phyloP scores from a whole-genome alignment of 805 yeast species.

The Cyberlindnera sargentensis region DNA sequence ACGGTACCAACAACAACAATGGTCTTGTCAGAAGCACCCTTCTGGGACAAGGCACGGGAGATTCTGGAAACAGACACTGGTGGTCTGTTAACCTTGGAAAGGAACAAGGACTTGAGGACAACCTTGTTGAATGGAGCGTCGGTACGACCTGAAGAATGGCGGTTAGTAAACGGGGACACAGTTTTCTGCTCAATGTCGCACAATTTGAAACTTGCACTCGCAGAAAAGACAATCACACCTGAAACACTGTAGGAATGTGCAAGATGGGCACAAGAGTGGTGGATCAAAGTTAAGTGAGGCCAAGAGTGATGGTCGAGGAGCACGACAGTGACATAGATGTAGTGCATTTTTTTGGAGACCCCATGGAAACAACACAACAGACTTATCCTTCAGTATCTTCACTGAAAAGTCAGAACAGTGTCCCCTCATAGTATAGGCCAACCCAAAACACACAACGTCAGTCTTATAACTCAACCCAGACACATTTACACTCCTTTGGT shows the following conservation, averaged over 20 bases:
- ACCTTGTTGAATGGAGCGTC: conserved; percentile 99
- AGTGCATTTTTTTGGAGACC: too few relatives aligned
- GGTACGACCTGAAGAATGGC: conserved; percentile 71
- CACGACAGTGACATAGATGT: not conserved
- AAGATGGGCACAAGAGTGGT: not conserved
- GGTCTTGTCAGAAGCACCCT: conserved; percentile 84
- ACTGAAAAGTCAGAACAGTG: conserved; percentile 12
- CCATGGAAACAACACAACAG: not conserved
- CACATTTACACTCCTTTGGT: not conserved
- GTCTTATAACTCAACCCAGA: not conserved
- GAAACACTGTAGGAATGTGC: too few relatives aligned
- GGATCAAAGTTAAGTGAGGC: not conserved
- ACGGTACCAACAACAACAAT: conserved; percentile 99
- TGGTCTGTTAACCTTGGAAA: conserved; percentile 99
- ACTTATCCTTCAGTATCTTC: conserved; percentile 19
- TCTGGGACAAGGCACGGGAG: conserved; percentile 72
- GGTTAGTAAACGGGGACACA: conserved; percentile 28
- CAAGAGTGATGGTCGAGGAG: not conserved
- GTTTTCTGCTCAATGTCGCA: conserved; percentile 44
- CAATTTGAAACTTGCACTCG: conserved; percentile 31
- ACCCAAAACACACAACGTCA: too few relatives aligned
- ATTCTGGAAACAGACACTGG: conserved; percentile 96
- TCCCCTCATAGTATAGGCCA: too few relatives aligned
- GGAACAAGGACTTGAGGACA: conserved; percentile 87
- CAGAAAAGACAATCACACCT: conserved; percentile 20